These are phyloP conservation scores for Smittium culicis DNA, from an alignment of 371 early-diverging fungal genomes.

Conservation along the genomic window DNA sequence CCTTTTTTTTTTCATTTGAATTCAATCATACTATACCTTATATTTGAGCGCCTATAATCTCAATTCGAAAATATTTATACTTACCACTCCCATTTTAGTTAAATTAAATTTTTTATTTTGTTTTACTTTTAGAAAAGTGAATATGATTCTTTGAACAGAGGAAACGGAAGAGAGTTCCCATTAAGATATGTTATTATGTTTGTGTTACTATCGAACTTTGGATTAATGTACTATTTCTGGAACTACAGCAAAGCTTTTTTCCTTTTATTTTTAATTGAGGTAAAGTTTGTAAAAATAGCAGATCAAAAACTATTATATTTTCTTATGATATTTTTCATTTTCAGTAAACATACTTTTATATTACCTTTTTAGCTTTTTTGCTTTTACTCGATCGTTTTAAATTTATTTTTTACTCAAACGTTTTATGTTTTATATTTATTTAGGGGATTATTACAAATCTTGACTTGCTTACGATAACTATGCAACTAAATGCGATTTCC, in stretches of 20 bases:
- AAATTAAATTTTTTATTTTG: not conserved
- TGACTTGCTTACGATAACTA: not conserved
- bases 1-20: no score
- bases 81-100: no score
- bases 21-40: no score
- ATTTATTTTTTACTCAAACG: not conserved
- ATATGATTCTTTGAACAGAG: not conserved
- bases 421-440: not conserved
- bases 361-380: not conserved
- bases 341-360: not conserved
- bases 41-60: no score
- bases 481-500: not conserved
- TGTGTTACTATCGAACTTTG: not conserved
- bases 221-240: constrained; percentile 1
- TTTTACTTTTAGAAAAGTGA: not conserved
- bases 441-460: constrained; percentile 3
- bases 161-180: not conserved
- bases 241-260: constrained; percentile 5
- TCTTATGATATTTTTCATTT: not conserved
- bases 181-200: not conserved
- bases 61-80: no score
- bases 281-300: not conserved
- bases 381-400: not conserved
- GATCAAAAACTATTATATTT: not conserved
- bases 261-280: constrained; percentile 9